Evolutionary conservation across 1,139 yeast species (phyloP), one percentile per base, ranked within the genome.

Genomic region (Candida pseudoviswanathii): DNA sequence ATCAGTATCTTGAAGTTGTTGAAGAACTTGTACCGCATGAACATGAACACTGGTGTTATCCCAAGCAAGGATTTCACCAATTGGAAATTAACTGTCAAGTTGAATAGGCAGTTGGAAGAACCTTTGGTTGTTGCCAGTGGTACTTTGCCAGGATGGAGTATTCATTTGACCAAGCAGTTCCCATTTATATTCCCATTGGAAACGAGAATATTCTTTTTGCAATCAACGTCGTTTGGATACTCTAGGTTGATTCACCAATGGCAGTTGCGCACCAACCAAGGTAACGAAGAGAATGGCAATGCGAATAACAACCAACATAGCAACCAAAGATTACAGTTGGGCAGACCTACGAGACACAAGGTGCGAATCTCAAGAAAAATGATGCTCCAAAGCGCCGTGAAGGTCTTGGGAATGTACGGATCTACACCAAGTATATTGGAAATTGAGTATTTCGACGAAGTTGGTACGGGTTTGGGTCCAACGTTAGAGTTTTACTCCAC

Each of bases 381-480:
- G 60, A 70, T 92, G 45, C 73, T 94, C 48, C 85, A 86, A 58
- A 86, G 96, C 56, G 96, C 96, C 0, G 68, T 88, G 43, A 89
- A 89, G 60, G 88, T 92, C 1, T 74, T 94, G 68, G 86, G 83
- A 39, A 72, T 82, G 49, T 87, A 90, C 64, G 96, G 96, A 0
- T 71, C 90, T 0, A 80, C 86, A 16, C 94, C 97, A 0, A 88
- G 91, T 36, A 76, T 89, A 5, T 71, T 94, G 43, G 98, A 94
- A 59, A 85, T 94, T 51, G 97, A 92, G 63, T 94, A 88, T 61
- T 85, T 80, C 57, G 92, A 87, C 58, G 99, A 94, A 64, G 97
- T 81, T n/a, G 99, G 99, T 9, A 86, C 97, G 1, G 99, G 99
- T 0, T 70, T 91, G 46, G 99, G 99, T 0, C 99, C 99, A 2